Evolutionary conservation across 2,329 filamentous ascomycete genomes (phyloP).

Genomic region (Coniochaeta prunicola): DNA sequence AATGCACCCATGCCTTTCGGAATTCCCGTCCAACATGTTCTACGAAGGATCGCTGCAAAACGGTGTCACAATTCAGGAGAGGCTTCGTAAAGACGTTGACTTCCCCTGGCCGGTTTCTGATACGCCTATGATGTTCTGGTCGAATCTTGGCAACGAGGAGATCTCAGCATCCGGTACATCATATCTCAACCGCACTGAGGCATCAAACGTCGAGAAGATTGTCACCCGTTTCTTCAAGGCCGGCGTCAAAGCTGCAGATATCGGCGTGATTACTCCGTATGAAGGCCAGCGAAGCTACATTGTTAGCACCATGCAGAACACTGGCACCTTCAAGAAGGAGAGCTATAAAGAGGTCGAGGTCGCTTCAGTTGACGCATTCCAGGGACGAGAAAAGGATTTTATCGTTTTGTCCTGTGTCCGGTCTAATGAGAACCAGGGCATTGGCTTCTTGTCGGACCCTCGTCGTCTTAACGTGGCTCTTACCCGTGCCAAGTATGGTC

Average conservation of each 20-base stretch:
- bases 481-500: constrained; percentile 91
- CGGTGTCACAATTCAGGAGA: constrained; percentile 82
- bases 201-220: constrained; percentile 96
- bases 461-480: constrained; percentile 95
- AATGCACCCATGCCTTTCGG: constrained; percentile 96
- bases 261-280: constrained; percentile 97
- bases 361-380: constrained; percentile 96
- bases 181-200: constrained; percentile 95
- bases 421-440: constrained; percentile 98
- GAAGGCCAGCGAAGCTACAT: constrained; percentile 98
- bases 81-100: constrained; percentile 86
- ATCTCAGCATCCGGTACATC: constrained; percentile 97
- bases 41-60: constrained; percentile 97
- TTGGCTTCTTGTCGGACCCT: constrained; percentile 96
- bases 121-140: constrained; percentile 99
- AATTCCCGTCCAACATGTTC: constrained; percentile 99
- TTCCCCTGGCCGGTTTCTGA: constrained; percentile 96
- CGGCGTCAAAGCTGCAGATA: constrained; percentile 85
- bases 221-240: constrained; percentile 99
- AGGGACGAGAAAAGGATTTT: constrained; percentile 97
- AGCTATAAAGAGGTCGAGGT: constrained; percentile 98
- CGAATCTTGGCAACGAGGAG: constrained; percentile 93
- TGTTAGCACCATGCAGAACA: constrained; percentile 98
- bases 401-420: constrained; percentile 97
- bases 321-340: constrained; percentile 96